A percentile compares a stretch with the other conserved stretches of the same genome.
These are phyloP conservation scores for Polychaeton citri DNA, from an alignment of 2,329 filamentous ascomycete genomes.

Conservation along the genomic window DNA sequence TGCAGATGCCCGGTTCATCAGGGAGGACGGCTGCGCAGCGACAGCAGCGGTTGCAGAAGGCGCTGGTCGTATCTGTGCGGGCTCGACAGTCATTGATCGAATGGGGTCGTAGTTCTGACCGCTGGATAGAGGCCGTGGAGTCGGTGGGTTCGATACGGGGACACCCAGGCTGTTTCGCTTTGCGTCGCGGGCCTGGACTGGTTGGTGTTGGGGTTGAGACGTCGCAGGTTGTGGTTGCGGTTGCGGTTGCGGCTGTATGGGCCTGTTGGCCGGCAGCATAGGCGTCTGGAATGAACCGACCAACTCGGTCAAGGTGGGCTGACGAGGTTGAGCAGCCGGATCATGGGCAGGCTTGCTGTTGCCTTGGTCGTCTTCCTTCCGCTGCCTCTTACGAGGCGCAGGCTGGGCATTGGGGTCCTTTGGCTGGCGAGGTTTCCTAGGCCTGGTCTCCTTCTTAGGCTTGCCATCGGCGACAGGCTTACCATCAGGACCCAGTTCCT, in stretches of 20 bases:
- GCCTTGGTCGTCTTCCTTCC: constrained; percentile 21
- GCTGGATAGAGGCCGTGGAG: constrained; percentile 46
- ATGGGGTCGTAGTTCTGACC: constrained; percentile 86
- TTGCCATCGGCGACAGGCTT: constrained; percentile 27
- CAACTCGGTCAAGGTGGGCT: constrained; percentile 29
- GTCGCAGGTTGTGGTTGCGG: constrained; percentile 8
- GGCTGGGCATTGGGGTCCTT: constrained; percentile 35
- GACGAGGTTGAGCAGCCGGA: constrained; percentile 15
- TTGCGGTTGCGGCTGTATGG: constrained; percentile 7
- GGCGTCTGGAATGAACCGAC: constrained; percentile 18
- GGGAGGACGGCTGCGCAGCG: constrained; percentile 26
- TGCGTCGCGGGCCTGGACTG: constrained; percentile 4
- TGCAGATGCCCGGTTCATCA: constrained; percentile 60
- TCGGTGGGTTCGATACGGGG: constrained; percentile 28
- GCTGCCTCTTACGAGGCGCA: constrained; percentile 35
- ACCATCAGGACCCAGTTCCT: constrained; percentile 22
- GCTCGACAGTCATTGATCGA: constrained; percentile 39
- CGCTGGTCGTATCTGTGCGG: constrained; percentile 10
- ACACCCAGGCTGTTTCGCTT: constrained; percentile 19
- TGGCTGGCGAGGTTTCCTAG: constrained; percentile 31
- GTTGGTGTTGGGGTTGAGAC: constrained; percentile 2
- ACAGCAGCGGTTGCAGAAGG: constrained; percentile 2
- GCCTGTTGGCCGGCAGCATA: constrained; percentile 3
- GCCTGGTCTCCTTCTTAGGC: constrained; percentile 26
- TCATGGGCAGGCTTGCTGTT: constrained; percentile 6